Conservation (phyloP, 768 basidiomycete genomes). For the Boletus reticulatus region DNA sequence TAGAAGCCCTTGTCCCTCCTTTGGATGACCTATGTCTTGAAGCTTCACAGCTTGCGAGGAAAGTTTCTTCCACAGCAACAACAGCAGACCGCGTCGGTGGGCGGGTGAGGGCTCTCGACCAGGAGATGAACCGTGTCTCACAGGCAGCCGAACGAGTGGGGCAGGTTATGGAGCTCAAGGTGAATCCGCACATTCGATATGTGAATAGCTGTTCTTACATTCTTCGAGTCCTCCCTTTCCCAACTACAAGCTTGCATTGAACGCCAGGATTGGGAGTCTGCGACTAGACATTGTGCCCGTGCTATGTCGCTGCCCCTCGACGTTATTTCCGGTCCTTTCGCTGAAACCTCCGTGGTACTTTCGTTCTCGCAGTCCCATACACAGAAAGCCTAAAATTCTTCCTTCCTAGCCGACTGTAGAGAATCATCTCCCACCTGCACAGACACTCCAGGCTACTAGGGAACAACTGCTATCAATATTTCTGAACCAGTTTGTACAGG, state of each 20-base stretch:
- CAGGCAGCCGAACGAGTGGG: slow-evolving; percentile 90
- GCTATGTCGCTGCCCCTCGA: slow-evolving; percentile 83
- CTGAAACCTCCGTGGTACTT: slow-evolving; percentile 82
- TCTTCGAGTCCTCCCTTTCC: slow-evolving; percentile 59
- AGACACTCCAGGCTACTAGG: slow-evolving; percentile 76
- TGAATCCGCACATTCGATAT: slow-evolving; percentile 25
- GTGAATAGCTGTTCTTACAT: slow-evolving; percentile 25
- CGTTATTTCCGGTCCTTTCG: slow-evolving; percentile 81
- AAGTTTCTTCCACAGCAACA: slow-evolving; percentile 68
- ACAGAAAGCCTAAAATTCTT: background rate
- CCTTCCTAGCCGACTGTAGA: slow-evolving; percentile 79
- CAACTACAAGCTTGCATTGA: slow-evolving; percentile 63
- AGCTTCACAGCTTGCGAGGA: slow-evolving; percentile 49
- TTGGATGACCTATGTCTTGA: slow-evolving; percentile 64
- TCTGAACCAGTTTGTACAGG: slow-evolving; percentile 74
- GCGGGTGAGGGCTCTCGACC: slow-evolving; percentile 83
- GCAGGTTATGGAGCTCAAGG: slow-evolving; percentile 95
- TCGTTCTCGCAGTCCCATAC: background rate
- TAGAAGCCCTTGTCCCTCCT: slow-evolving; percentile 58
- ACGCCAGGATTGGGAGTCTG: slow-evolving; percentile 91
- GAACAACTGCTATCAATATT: slow-evolving; percentile 77
- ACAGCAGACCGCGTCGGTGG: slow-evolving; percentile 91
- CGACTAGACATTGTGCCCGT: slow-evolving; percentile 84
- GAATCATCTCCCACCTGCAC: slow-evolving; percentile 79
- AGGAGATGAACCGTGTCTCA: slow-evolving; percentile 88